phyloP scores from a whole-genome alignment of 495 filamentous ascomycete species.

The Thermochaetoides thermophila region DNA sequence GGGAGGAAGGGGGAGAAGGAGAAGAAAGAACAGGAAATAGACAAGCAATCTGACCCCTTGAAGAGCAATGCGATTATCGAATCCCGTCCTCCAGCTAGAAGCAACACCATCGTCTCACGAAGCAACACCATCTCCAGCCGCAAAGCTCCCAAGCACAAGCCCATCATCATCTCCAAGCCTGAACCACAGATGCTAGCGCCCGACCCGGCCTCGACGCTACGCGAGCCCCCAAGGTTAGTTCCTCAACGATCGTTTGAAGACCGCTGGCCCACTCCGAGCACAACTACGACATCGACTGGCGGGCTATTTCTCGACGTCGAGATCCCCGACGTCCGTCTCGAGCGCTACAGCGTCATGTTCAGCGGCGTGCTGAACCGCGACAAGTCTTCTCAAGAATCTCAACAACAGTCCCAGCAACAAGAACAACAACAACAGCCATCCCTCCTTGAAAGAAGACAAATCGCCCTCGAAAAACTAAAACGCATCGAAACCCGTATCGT shows the following conservation, averaged over 20 bases:
- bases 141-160: constrained; percentile 20
- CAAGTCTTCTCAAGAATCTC: too few relatives aligned
- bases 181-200: too few relatives aligned
- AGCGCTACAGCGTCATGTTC: constrained; percentile 94
- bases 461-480: constrained; percentile 48
- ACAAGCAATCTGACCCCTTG: too few relatives aligned
- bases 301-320: constrained; percentile 51
- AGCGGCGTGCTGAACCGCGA: constrained; percentile 45
- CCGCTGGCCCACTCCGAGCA: too few relatives aligned
- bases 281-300: too few relatives aligned
- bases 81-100: constrained; percentile 16
- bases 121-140: constrained; percentile 23
- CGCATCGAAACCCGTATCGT: too few relatives aligned
- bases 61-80: too few relatives aligned
- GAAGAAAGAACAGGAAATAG: too few relatives aligned
- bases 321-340: constrained; percentile 67
- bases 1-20: too few relatives aligned
- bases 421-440: constrained; percentile 5
- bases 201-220: not conserved
- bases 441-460: constrained; percentile 52
- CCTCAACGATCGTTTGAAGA: not conserved
- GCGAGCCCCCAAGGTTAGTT: constrained; percentile 3
- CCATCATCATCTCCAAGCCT: constrained; percentile 17
- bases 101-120: too few relatives aligned
- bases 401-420: constrained; percentile 14